Evolutionary conservation across 257 asterid species (phyloP), one percentile per base, ranked within the genome.

Genomic region (Linaria vulgaris): DNA sequence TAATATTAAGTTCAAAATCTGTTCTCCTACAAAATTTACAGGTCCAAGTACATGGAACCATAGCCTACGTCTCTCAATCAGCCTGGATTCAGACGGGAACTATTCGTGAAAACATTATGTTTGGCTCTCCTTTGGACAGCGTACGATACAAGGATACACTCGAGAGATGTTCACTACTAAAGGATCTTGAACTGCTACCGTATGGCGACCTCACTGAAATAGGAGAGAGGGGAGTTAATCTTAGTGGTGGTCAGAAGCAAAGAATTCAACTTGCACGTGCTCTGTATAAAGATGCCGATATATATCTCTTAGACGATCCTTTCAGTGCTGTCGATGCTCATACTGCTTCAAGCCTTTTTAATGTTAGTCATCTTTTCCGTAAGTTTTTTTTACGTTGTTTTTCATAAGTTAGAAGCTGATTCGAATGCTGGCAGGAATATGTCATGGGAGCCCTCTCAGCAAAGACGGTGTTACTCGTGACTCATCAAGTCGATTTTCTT

Each of bases 31-130:
- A 20, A 23, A 15, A 66, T 59, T 64, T 75, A 54, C 78, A 91
- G 98, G 85, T 86, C 74, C 80, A 73, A 71, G 96, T 79, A 11
- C 80, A 69, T 38, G 96, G 96, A 51, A 76, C 73, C 53, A 78
- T 86, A 44, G 97, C 98, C 38, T 91, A 91, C 62, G 96, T 91
- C 25, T 88, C 96, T 27, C 98, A 91, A 16, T 86, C 95, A 23
- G 96, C 98, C 22, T 91, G 98, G 98, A 91, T 91, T 79, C 98
- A 88, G 78, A 88, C 96, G 12, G 98, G 96, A 66, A 88, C 80
- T 41, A 86, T 91, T 44, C 92, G 83, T 43, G 96, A 86, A 8
- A 91, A 91, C 72, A 85, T 91, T 69, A 75, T 91, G 17, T 91
- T 91, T 12, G 98, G 98, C 19, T 79, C 95, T 41, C 62, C 69